A percentile compares a stretch with the other conserved stretches of the same genome.
These are phyloP conservation scores for Diaporthe sp. DNA, from an alignment of 2,329 filamentous ascomycete species.

Conservation along the genomic window DNA sequence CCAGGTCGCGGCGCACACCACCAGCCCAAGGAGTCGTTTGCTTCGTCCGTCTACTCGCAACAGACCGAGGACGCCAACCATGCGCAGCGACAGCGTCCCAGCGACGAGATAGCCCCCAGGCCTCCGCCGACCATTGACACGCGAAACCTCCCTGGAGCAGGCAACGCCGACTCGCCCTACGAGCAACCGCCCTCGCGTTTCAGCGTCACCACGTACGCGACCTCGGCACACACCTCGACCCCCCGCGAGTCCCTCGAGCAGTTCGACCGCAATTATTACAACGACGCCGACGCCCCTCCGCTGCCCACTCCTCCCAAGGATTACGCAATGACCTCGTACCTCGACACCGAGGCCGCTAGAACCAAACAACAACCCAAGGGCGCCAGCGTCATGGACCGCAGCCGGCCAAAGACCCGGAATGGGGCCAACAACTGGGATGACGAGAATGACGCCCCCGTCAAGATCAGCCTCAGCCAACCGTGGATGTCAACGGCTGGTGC, in stretches of 20 bases:
- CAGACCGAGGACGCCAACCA: conserved; percentile 40
- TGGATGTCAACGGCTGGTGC: conserved; percentile 49
- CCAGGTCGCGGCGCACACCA: conserved; percentile 38
- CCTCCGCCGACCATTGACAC: conserved; percentile 47
- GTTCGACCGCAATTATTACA: conserved; percentile 33
- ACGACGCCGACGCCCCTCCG: conserved; percentile 51
- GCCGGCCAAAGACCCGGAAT: conserved; percentile 51
- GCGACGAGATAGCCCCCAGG: conserved; percentile 32
- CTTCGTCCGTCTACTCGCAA: conserved; percentile 50
- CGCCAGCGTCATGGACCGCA: conserved; percentile 56
- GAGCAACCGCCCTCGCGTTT: conserved; percentile 71
- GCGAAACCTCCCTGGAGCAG: conserved; percentile 34
- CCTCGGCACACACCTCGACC: conserved; percentile 60
- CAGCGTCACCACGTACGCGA: conserved; percentile 73
- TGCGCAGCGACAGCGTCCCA: conserved; percentile 7
- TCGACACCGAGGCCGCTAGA: conserved; percentile 22
- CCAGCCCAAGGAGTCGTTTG: conserved; percentile 50
- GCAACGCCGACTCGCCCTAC: conserved; percentile 51
- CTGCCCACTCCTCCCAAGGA: conserved; percentile 54
- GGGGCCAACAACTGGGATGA: conserved; percentile 44
- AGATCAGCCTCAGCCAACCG: conserved; percentile 52
- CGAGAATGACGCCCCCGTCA: conserved; percentile 46
- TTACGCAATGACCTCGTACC: conserved; percentile 45
- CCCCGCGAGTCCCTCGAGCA: conserved; percentile 54
- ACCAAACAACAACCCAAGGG: conserved; percentile 18